A percentile compares a stretch with the other conserved stretches of the same genome.
phyloP scores from a whole-genome alignment of 1,284 basidiomycete genomes.

The Cryptococcus sp. region DNA sequence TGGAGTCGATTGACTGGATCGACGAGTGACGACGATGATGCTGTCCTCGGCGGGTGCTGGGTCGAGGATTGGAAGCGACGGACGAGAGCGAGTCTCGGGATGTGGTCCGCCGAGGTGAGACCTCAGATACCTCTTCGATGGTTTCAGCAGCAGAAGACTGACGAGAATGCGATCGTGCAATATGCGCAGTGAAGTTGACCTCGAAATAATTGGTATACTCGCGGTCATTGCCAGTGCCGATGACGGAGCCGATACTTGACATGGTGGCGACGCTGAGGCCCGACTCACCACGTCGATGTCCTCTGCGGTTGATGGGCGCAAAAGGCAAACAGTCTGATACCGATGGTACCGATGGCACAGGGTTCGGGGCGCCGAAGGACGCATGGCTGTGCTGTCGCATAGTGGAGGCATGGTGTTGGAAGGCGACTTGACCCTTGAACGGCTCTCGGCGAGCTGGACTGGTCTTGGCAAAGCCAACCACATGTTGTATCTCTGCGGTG shows the following conservation, averaged over 20 bases:
- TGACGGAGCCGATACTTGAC: constrained; percentile 72
- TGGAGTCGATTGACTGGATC: constrained; percentile 56
- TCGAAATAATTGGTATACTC: constrained; percentile 70
- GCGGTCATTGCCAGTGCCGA: constrained; percentile 65
- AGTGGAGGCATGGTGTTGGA: constrained; percentile 37
- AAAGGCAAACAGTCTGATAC: background rate
- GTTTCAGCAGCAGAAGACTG: constrained; percentile 9
- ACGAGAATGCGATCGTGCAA: constrained; percentile 5
- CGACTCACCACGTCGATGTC: constrained; percentile 60
- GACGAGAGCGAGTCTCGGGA: constrained; percentile 9
- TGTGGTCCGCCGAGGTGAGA: constrained; percentile 1
- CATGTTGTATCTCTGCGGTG: constrained; percentile 12
- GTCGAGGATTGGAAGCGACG: constrained; percentile 2
- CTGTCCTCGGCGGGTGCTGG: constrained; percentile 21
- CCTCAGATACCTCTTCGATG: constrained; percentile 10
- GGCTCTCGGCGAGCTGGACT: constrained; percentile 25
- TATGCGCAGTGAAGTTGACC: constrained; percentile 54
- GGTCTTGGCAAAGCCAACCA: constrained; percentile 22
- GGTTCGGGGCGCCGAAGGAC: constrained; percentile 19
- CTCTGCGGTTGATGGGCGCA: constrained; percentile 34
- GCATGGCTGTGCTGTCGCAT: constrained; percentile 12
- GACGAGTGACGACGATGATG: constrained; percentile 54
- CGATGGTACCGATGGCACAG: constrained; percentile 2
- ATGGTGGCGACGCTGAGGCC: constrained; percentile 75
- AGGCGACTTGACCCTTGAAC: constrained; percentile 42